Conservation (phyloP, 2,329 filamentous ascomycete genomes). For the Epichloe aotearoae region DNA sequence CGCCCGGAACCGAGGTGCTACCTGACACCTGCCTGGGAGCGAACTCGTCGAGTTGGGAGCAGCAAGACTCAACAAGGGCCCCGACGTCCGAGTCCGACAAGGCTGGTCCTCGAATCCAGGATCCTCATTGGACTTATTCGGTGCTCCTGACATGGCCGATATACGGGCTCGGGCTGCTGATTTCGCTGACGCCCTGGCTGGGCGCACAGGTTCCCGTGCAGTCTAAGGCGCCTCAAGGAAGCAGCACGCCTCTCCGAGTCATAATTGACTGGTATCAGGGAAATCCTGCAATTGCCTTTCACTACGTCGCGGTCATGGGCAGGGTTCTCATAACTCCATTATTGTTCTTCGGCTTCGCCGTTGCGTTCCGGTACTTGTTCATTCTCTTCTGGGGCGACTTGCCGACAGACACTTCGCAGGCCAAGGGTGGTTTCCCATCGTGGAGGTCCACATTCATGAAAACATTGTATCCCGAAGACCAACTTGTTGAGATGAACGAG, state of each 20-base stretch:
- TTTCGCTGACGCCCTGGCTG: slow-evolving; percentile 33
- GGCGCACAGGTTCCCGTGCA: slow-evolving; percentile 31
- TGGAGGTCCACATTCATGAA: slow-evolving; percentile 32
- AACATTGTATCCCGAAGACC: slow-evolving; percentile 27
- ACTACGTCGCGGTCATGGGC: slow-evolving; percentile 33
- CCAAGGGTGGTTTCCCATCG: slow-evolving; percentile 22
- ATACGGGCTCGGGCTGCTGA: slow-evolving; percentile 22
- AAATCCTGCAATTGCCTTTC: slow-evolving; percentile 31
- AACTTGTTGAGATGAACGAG: slow-evolving; percentile 33
- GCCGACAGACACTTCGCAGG: slow-evolving; percentile 17
- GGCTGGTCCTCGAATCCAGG: slow-evolving; percentile 25
- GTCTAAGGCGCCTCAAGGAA: slow-evolving; percentile 18
- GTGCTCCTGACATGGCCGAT: slow-evolving; percentile 30
- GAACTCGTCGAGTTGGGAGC: slow-evolving; percentile 45
- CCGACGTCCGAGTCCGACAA: slow-evolving; percentile 28
- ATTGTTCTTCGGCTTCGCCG: slow-evolving; percentile 28
- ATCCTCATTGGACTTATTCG: slow-evolving; percentile 31
- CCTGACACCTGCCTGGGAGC: slow-evolving; percentile 37
- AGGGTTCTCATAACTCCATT: slow-evolving; percentile 27
- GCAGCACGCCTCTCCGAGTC: slow-evolving; percentile 23
- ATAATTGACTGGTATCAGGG: slow-evolving; percentile 36
- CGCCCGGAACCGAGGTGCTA: slow-evolving; percentile 34
- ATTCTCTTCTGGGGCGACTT: slow-evolving; percentile 26
- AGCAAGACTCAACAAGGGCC: slow-evolving; percentile 22
- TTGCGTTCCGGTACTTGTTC: slow-evolving; percentile 26